These are phyloP conservation scores for Schizosaccharomyces lindneri DNA, from an alignment of 805 yeast species.

Conservation along the genomic window DNA sequence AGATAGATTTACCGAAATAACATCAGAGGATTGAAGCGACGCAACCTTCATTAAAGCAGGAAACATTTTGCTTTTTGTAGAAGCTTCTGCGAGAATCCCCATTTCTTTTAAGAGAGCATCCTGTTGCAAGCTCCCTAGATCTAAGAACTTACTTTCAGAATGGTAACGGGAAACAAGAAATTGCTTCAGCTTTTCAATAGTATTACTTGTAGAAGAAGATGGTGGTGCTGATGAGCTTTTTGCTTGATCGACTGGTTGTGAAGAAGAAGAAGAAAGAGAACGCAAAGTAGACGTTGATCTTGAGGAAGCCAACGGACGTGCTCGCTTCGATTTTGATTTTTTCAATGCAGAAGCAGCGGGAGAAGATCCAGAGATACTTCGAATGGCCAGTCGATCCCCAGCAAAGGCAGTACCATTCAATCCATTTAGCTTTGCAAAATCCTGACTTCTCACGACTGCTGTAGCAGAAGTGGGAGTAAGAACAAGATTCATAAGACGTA, in stretches of 20 bases:
- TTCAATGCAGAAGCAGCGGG: neutral
- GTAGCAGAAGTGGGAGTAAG: neutral
- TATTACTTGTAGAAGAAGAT: slow-evolving; percentile 12
- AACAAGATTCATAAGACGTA: neutral
- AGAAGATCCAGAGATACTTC: neutral
- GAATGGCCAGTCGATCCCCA: neutral
- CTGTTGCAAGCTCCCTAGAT: slow-evolving; percentile 35
- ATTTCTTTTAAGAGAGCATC: slow-evolving; percentile 35
- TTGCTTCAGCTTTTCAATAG: slow-evolving; percentile 36
- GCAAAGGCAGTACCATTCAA: neutral
- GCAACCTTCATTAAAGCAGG: slow-evolving; percentile 76
- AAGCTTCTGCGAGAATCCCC: slow-evolving; percentile 33
- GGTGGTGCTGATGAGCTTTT: neutral
- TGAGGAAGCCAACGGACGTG: neutral
- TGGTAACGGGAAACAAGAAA: slow-evolving; percentile 48
- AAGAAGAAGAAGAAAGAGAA: neutral
- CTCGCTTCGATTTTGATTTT: neutral
- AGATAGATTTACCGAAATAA: slow-evolving; percentile 34
- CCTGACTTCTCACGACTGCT: neutral
- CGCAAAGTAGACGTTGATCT: neutral
- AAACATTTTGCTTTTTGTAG: slow-evolving; percentile 46
- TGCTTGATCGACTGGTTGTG: neutral
- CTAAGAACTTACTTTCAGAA: slow-evolving; percentile 36
- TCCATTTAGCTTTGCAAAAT: neutral
- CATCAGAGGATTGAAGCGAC: slow-evolving; percentile 16